Evolutionary conservation across 2,329 filamentous ascomycete genomes (phyloP).

Genomic region (Fusarium ramigenum): DNA sequence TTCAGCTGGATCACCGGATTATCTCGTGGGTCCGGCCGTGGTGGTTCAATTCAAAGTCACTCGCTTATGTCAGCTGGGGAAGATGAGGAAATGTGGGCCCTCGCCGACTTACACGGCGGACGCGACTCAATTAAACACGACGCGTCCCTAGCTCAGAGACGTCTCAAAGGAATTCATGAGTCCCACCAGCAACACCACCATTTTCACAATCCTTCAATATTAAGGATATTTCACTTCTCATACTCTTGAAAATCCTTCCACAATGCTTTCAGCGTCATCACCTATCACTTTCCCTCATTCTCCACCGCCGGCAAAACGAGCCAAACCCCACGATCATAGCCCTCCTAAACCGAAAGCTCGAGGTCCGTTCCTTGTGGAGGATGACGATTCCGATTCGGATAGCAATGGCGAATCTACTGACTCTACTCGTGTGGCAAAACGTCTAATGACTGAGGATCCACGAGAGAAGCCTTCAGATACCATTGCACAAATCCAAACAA

Average conservation of each 20-base stretch:
- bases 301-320: slow-evolving; percentile 49
- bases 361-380: slow-evolving; percentile 53
- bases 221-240: not conserved
- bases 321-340: slow-evolving; percentile 49
- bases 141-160: slow-evolving; percentile 39
- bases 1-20: slow-evolving; percentile 42
- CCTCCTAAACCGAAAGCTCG: slow-evolving; percentile 48
- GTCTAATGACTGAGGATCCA: slow-evolving; percentile 45
- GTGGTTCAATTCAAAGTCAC: not conserved
- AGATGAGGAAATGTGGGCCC: slow-evolving; percentile 24
- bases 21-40: slow-evolving; percentile 39
- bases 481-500: not conserved
- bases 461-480: slow-evolving; percentile 16
- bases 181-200: slow-evolving; percentile 16
- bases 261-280: slow-evolving; percentile 69
- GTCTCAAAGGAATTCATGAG: slow-evolving; percentile 14
- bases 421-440: slow-evolving; percentile 41
- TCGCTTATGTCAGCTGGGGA: slow-evolving; percentile 36
- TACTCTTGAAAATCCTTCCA: slow-evolving; percentile 19
- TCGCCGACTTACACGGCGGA: slow-evolving; percentile 9
- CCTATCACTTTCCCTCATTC: slow-evolving; percentile 65
- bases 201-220: not conserved
- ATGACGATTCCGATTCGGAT: slow-evolving; percentile 49
- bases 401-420: slow-evolving; percentile 6
- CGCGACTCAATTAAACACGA: slow-evolving; percentile 46